These are phyloP conservation scores for Dendrobium huoshanense DNA, from an alignment of 106 monocot species.

Conservation along the genomic window DNA sequence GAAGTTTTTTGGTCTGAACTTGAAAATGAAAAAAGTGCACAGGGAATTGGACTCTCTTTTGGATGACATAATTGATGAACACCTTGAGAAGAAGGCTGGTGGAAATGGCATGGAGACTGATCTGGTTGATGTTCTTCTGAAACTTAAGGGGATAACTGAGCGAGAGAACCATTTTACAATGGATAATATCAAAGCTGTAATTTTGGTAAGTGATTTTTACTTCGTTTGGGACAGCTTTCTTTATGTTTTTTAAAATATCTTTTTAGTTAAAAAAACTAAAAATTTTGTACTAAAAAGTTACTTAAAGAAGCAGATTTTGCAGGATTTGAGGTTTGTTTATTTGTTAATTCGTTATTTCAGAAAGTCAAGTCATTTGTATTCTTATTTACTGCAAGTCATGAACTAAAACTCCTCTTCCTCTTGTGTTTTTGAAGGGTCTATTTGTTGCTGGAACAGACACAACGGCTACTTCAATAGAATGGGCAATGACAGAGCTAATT, in stretches of 20 bases:
- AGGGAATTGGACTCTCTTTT: neutral
- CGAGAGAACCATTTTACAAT: neutral
- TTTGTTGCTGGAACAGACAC: conserved; percentile 31
- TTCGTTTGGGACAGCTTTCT: no score
- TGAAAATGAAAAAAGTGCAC: neutral
- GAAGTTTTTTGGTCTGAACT: neutral
- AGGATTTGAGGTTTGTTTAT: neutral
- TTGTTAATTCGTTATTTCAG: neutral
- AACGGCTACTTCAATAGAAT: conserved; percentile 25
- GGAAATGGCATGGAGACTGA: neutral
- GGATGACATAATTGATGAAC: conserved; percentile 7
- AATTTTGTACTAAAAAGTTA: no score
- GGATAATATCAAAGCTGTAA: conserved; percentile 10
- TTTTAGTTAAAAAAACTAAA: no score
- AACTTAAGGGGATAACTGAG: neutral
- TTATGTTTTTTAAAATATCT: no score
- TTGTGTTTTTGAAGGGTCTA: conserved; percentile 20
- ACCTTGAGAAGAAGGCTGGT: neutral
- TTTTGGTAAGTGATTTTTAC: conserved; percentile 4
- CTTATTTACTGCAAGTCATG: neutral
- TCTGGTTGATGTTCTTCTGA: conserved; percentile 16
- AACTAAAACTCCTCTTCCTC: neutral
- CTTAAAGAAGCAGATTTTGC: neutral
- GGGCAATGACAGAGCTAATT: conserved; percentile 35
- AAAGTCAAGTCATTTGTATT: no score